Percentiles rank a stretch among this genome's conserved stretches.
These are phyloP conservation scores for Alternaria dauci DNA, from an alignment of 2,329 filamentous ascomycete species.

Conservation along the genomic window DNA sequence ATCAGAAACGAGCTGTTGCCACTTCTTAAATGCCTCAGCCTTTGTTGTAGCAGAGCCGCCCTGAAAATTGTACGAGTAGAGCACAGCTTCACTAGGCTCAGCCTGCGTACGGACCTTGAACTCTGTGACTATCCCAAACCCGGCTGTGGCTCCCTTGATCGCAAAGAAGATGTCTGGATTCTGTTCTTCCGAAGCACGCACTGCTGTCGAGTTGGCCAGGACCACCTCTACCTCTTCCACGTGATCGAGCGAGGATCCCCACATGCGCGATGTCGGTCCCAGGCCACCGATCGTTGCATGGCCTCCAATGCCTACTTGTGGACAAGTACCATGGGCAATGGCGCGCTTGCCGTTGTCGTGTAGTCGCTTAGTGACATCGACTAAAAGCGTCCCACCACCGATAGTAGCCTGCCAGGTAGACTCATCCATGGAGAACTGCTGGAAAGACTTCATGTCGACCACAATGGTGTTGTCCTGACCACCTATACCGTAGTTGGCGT, in stretches of 20 bases:
- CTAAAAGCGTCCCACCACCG: conserved; percentile 60
- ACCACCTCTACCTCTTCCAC: conserved; percentile 50
- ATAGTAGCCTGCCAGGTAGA: conserved; percentile 56
- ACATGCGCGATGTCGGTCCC: conserved; percentile 44
- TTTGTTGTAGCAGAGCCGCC: conserved; percentile 33
- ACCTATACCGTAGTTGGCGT: conserved; percentile 61
- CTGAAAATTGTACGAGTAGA: conserved; percentile 46
- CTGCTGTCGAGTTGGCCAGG: conserved; percentile 51
- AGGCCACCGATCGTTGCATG: conserved; percentile 50
- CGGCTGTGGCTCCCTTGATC: conserved; percentile 53
- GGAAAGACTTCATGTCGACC: conserved; percentile 60
- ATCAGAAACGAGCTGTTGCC: conserved; percentile 47
- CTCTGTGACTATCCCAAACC: conserved; percentile 55
- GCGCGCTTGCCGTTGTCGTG: conserved; percentile 51
- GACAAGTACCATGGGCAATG: conserved; percentile 59
- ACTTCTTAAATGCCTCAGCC: conserved; percentile 46
- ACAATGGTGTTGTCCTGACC: conserved; percentile 58
- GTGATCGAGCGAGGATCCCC: conserved; percentile 47
- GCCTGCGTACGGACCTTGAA: conserved; percentile 50
- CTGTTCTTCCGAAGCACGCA: conserved; percentile 48
- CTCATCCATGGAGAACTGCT: conserved; percentile 56
- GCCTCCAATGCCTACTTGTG: conserved; percentile 49
- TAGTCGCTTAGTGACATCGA: conserved; percentile 48
- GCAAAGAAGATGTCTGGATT: conserved; percentile 55
- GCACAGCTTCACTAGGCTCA: conserved; percentile 42